These are phyloP conservation scores for Hortiboletus rubellus DNA, from an alignment of 1,284 basidiomycete genomes.

Conservation along the genomic window DNA sequence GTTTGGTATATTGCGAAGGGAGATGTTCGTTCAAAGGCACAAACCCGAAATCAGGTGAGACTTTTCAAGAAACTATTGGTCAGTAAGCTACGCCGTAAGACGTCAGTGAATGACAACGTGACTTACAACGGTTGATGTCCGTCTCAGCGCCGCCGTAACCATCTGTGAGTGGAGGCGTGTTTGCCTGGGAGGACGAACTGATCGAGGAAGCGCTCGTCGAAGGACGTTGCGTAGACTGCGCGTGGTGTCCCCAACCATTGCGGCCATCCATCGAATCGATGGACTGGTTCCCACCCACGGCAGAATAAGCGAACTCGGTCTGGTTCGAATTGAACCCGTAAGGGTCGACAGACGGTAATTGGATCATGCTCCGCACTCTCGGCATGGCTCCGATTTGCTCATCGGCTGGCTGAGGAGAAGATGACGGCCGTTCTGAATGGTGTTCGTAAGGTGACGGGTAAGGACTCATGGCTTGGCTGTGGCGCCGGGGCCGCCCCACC, in stretches of 20 bases:
- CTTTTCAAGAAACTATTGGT: slow-evolving; percentile 40
- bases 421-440: slow-evolving; percentile 63
- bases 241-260: slow-evolving; percentile 44
- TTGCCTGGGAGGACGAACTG: slow-evolving; percentile 73
- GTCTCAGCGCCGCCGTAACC: slow-evolving; percentile 59
- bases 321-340: slow-evolving; percentile 65
- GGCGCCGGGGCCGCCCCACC: slow-evolving; percentile 67
- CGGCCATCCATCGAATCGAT: slow-evolving; percentile 50
- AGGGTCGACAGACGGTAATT: slow-evolving; percentile 65
- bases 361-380: slow-evolving; percentile 76
- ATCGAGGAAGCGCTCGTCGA: slow-evolving; percentile 73
- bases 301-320: slow-evolving; percentile 76
- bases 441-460: slow-evolving; percentile 79
- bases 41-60: slow-evolving; percentile 81
- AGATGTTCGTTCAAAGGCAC: slow-evolving; percentile 74
- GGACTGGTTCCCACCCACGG: slow-evolving; percentile 47
- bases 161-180: slow-evolving; percentile 71
- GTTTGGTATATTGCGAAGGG: slow-evolving; percentile 64
- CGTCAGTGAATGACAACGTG: slow-evolving; percentile 18
- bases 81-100: slow-evolving; percentile 36
- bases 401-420: slow-evolving; percentile 68
- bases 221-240: slow-evolving; percentile 48
- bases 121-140: slow-evolving; percentile 80
- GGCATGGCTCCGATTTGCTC: slow-evolving; percentile 56
- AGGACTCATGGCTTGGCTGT: slow-evolving; percentile 80